Conservation (phyloP, 768 basidiomycete species). For the Lactarius hengduanensis region DNA sequence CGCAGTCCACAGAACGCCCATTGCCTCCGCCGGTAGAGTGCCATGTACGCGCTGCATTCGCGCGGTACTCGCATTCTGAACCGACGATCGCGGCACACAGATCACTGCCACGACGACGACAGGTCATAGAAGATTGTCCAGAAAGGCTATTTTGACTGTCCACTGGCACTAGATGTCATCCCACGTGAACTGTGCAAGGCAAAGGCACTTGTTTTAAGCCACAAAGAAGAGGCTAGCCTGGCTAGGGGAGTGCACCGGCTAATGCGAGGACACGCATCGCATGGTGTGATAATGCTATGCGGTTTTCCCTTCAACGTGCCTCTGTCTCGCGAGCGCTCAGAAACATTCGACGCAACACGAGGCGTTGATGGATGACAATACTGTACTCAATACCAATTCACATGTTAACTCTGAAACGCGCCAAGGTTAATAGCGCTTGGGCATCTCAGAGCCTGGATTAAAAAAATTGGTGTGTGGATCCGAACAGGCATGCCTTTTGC, state of each 20-base stretch:
- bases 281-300: neutral
- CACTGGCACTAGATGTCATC: neutral
- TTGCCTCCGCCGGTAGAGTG: neutral
- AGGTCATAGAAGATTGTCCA: neutral
- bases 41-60: neutral
- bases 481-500: neutral
- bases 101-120: neutral
- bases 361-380: neutral
- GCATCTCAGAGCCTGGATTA: neutral
- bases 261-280: neutral
- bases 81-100: neutral
- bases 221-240: neutral
- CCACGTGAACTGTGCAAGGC: neutral
- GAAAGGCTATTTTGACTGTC: neutral
- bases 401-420: neutral
- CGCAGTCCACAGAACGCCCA: neutral
- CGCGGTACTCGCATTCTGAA: neutral
- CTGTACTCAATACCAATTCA: neutral
- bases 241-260: neutral
- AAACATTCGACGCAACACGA: neutral
- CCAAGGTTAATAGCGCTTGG: neutral
- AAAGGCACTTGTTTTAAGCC: neutral
- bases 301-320: neutral
- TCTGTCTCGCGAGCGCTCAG: neutral
- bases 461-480: neutral